Evolutionary conservation across 176 grass and related monocot species (phyloP), one percentile per base, ranked within the genome.

Genomic region (Ensete ventricosum): DNA sequence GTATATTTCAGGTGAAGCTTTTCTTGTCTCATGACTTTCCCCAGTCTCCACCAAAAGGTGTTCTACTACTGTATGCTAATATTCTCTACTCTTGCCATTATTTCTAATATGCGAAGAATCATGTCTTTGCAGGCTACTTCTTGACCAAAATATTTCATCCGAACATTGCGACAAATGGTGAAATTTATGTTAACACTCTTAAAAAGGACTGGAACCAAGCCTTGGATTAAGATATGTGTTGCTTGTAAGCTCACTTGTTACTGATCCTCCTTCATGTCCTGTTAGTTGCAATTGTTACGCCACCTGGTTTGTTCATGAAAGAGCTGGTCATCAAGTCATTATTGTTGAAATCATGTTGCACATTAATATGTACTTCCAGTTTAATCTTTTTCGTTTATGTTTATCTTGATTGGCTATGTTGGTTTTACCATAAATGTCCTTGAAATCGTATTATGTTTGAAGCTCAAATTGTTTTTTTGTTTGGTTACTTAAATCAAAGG

Each of bases 131-230:
- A 96, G 93, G 87, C 21, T 92, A 88, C 77, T 96, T 96, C 72
- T 64, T 88, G 79, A 96, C 89, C 5, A 96, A 96, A 82, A 96
- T 92, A 81, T 96, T 96, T 76, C 93, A 92, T 86, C 93, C 93
- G 16, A 90, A 96, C 78, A 90, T 96, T 77, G 89, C 93, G 79
- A 90, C 85, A 65, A 83, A 83, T 84, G 93, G 87, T 52, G 89
- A 96, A 74, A 92, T 96, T 76, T 92, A 89, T 88, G 85, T 96
- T 24, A 92, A 90, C 67, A 96, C 89, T 20, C 60, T 96, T 55
- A 88, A 92, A 77, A 92, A 92, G 67, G 93, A 96, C 74, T 92
- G 89, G 93, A 92, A 88, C 82, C 89, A 59, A 79, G 64, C 84
- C 87, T 88, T 86, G 87, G 93, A 76, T 86, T 90, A 72, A 80